Evolutionary conservation across 2,329 filamentous ascomycete species (phyloP).

Genomic region (Daldinia sp.): DNA sequence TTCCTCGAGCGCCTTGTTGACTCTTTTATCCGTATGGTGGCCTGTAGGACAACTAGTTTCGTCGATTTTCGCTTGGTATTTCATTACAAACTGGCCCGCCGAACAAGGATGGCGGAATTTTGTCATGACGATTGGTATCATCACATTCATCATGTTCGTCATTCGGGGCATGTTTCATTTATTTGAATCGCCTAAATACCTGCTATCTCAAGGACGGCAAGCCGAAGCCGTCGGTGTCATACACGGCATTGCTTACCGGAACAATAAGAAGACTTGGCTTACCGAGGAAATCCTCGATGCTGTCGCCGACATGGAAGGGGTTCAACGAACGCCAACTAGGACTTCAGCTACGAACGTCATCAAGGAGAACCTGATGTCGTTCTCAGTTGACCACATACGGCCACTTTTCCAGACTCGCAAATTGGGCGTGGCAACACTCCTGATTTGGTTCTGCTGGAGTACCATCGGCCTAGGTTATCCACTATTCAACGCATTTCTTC

Average conservation of each 20-base stretch:
- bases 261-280: conserved; percentile 75
- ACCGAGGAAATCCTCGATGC: conserved; percentile 73
- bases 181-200: conserved; percentile 85
- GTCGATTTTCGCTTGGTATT: conserved; percentile 77
- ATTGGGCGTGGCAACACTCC: conserved; percentile 58
- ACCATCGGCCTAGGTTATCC: conserved; percentile 88
- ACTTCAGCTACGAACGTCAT: conserved; percentile 55
- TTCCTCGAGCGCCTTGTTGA: conserved; percentile 75
- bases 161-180: conserved; percentile 80
- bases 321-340: conserved; percentile 30
- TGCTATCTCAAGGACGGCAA: conserved; percentile 79
- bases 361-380: conserved; percentile 67
- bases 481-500: conserved; percentile 90
- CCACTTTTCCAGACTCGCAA: conserved; percentile 69
- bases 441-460: conserved; percentile 83
- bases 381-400: conserved; percentile 71
- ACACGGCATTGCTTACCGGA: conserved; percentile 78
- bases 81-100: conserved; percentile 72
- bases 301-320: conserved; percentile 56
- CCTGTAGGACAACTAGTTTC: conserved; percentile 80
- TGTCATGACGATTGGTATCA: conserved; percentile 72
- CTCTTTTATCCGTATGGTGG: conserved; percentile 87
- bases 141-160: conserved; percentile 80
- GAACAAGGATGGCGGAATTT: conserved; percentile 82
- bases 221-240: conserved; percentile 81